Evolutionary conservation across 176 grass and related monocot genomes (phyloP), one percentile per base, ranked within the genome.

Genomic region (Lolium perenne): DNA sequence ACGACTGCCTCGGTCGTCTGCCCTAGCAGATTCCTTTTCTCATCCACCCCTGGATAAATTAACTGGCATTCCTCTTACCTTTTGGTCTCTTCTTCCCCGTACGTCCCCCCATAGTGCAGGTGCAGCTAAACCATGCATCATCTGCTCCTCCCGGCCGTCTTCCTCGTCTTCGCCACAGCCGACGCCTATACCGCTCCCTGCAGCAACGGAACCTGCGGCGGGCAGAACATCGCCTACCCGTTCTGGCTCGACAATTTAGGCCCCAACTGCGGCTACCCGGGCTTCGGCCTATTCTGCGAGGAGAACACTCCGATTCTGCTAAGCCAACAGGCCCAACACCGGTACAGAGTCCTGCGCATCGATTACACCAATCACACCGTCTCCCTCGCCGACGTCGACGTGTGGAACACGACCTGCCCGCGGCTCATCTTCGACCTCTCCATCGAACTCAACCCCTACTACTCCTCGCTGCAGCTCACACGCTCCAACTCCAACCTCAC

Each of bases 281-380:
- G 78, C 38, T 67, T 97, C 38, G 41, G 15, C 50, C 73, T 97
- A 13, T 1, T 46, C 65, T 97, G 94, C 92, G 1, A 86, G 10
- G 0, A 38, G 15, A 17, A 80, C 18, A 80, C 5, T 1, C 70
- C 87, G 17, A 26, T 94, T 35, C 32, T 35, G 32, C 32, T 35
- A 35, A 35, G 32, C 32, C 2, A 35, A 29, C 26, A 29, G 26
- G 26, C 26, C 26, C 26, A 29, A 35, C 32, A 82, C 65, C 53
- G 65, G 6, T 94, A 94, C 82, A 92, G 1, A 6, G 54, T 97
- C 6, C 0, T 9, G 8, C 0, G 4, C 2, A 92, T 97, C 85
- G 11, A 82, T 50, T 94, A 94, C 71, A 0, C 0, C 8, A 21
- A 1, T 0, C 71, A 71, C 5, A 92, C 70, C 6, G 15, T 97